Conservation (phyloP, 1,284 basidiomycete genomes). For the Apiotrichum gracile region DNA sequence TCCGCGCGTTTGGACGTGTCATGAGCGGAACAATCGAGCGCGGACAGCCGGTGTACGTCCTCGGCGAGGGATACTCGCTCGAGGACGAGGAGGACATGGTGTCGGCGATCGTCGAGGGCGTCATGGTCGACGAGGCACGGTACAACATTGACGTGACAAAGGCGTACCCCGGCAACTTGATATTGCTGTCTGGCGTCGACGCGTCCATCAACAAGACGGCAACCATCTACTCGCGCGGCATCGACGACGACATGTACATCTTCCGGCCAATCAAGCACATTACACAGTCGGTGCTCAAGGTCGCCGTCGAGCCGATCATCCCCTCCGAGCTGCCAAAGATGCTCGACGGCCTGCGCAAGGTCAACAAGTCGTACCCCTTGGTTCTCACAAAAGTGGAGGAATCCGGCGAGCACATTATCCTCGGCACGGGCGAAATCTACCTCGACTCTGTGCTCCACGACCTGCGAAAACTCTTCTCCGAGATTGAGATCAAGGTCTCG, state of each 20-base stretch:
- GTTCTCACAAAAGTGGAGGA: slow-evolving; percentile 95
- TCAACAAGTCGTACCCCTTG: slow-evolving; percentile 97
- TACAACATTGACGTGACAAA: slow-evolving; percentile 86
- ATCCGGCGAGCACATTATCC: slow-evolving; percentile 92
- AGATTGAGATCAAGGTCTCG: slow-evolving; percentile 99
- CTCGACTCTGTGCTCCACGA: slow-evolving; percentile 97
- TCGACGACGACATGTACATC: slow-evolving; percentile 77
- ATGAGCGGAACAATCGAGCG: slow-evolving; percentile 82
- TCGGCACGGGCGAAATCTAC: slow-evolving; percentile 96
- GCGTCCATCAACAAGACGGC: slow-evolving; percentile 92
- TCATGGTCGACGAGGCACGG: slow-evolving; percentile 85
- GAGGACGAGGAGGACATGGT: slow-evolving; percentile 99
- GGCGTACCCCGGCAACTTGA: slow-evolving; percentile 85
- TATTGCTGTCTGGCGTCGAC: slow-evolving; percentile 87
- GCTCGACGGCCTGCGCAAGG: slow-evolving; percentile 89
- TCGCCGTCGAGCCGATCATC: slow-evolving; percentile 95
- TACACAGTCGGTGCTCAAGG: slow-evolving; percentile 95
- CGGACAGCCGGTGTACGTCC: slow-evolving; percentile 84
- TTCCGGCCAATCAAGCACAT: slow-evolving; percentile 94
- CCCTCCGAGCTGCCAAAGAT: slow-evolving; percentile 98
- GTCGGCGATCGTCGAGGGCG: slow-evolving; percentile 72
- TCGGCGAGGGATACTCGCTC: slow-evolving; percentile 92
- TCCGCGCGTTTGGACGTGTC: slow-evolving; percentile 91
- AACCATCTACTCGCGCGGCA: slow-evolving; percentile 67
- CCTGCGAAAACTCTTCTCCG: slow-evolving; percentile 81